Base-by-base conservation (phyloP, 129 eudicot genomes). In the Calendula officinalis region DNA sequence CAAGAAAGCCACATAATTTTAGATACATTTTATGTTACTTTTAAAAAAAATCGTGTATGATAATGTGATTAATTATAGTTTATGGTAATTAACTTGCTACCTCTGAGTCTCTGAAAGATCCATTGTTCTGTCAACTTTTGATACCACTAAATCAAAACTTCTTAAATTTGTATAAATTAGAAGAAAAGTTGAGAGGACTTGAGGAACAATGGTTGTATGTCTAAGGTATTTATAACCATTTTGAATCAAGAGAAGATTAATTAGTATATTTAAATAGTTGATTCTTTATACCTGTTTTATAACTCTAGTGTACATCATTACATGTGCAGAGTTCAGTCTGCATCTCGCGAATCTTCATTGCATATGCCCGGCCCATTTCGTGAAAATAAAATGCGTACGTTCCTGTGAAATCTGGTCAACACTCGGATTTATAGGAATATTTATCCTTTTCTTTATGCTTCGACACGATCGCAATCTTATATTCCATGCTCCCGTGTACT, bases 41-140 rank as follows among this genome's bases (percentile, higher is more conserved):
- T 32, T 5, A 44, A 64, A 8, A 36, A 59, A 9, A 71, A 62
- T 36, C 56, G 3, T 46, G 6, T 42, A 62, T 60, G 32, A 40
- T 30, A 66, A 65, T 12, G 5, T 37, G 58, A 4, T 5, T 40
- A 51, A 70, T 58, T 60, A 17, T 48, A 16, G 35, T 15, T 37
- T 60, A 37, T 75, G 50, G 17, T 22, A 43, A 33, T n/a, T 22
- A 22, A 22, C 2, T 22, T 0, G 2, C 42, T 71, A 83, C 97
- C 97, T 86, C 13, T 70, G 79, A 66, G 75, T 62, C 65, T 83
- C 95, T 9, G 89, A 83, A 62, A 78, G 61, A 48, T 86, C 84
- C 83, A 71, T 78, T 58, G 30, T 62, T 66, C 81, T 82, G 61
- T 63, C 75, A 68, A 56, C 83, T 78, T 22, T 69, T 77, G 81